Conservation (phyloP, 2,329 filamentous ascomycete species). For the Penicillium crustosum region DNA sequence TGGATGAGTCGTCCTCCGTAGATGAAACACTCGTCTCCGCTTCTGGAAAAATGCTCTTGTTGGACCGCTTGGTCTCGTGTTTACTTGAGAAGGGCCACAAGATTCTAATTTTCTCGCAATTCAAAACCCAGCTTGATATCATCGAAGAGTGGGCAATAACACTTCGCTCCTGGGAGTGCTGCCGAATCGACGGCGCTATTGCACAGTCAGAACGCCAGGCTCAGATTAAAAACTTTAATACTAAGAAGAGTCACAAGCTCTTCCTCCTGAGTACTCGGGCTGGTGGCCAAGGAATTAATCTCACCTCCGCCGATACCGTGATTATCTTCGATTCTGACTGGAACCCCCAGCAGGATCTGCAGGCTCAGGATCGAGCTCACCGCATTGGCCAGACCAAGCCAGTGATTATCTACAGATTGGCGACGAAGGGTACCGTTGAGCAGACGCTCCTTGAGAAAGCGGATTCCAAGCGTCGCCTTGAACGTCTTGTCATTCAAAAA, state of each 20-base stretch:
- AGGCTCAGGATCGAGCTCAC: slow-evolving; percentile 93
- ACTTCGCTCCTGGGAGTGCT: slow-evolving; percentile 77
- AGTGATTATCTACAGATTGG: slow-evolving; percentile 89
- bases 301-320: slow-evolving; percentile 87
- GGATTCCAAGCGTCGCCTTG: slow-evolving; percentile 85
- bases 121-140: slow-evolving; percentile 90
- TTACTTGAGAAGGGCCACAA: slow-evolving; percentile 78
- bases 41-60: slow-evolving; percentile 92
- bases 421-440: slow-evolving; percentile 90
- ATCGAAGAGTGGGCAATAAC: slow-evolving; percentile 79
- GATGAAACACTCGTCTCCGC: slow-evolving; percentile 82
- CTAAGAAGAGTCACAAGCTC: slow-evolving; percentile 63
- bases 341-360: slow-evolving; percentile 96
- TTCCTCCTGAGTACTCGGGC: slow-evolving; percentile 90
- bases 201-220: slow-evolving; percentile 68
- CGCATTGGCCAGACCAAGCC: slow-evolving; percentile 90
- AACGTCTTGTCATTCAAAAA: slow-evolving; percentile 95
- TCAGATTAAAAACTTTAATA: slow-evolving; percentile 74
- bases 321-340: slow-evolving; percentile 88
- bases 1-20: slow-evolving; percentile 58
- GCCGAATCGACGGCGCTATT: slow-evolving; percentile 88
- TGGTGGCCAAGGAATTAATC: slow-evolving; percentile 92
- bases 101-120: slow-evolving; percentile 93
- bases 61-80: slow-evolving; percentile 78
- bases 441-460: slow-evolving; percentile 82